Base-by-base conservation (phyloP, 176 grass and related monocot species). In the Typha latifolia region DNA sequence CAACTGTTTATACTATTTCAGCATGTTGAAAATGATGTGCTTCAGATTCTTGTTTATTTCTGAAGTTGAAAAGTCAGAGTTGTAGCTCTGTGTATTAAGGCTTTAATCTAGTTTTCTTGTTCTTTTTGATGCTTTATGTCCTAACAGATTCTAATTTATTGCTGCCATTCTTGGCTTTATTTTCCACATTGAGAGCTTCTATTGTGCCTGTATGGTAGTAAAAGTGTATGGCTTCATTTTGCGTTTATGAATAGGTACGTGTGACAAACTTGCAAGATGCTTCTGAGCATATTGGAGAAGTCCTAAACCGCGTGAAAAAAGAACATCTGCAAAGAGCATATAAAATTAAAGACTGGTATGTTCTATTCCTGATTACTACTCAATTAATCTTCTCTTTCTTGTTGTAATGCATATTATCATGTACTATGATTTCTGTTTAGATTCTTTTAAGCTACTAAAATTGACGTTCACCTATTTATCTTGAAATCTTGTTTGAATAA, bases 191-290 rank as follows among this genome's bases (percentile, higher is more conserved):
- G 13, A 32, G 34, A 55, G 16, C 8, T 66, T 50, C 18, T 23
- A 49, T 23, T 64, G 62, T 14, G 26, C 12, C 3, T 64, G 11
- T 32, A 32, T 64, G 26, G 13, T 43, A 43, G 37, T 43, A 1
- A 43, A 1, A 14, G 32, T 43, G 0, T 23, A 67, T 4, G 11
- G 2, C 11, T 11, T 34, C 3, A 29, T 29, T 48, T 67, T 12
- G 18, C 1, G 6, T 64, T 66, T 48, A 47, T 52, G 5, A 24
- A 47, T 63, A 99, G 94, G 94, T 93, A 6, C 89, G 94, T 48
- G 89, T 99, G 55, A 99, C 94, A 51, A 99, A 92, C 82, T 93
- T 99, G 81, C 81, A 10, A 77, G 89, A 99, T 82, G 89, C 94
- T 63, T 73, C 94, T 68, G 89, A 99, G 66, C 94, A 99, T 69